Conservation (phyloP, 2,329 filamentous ascomycete genomes). For the Talaromyces sp. region DNA sequence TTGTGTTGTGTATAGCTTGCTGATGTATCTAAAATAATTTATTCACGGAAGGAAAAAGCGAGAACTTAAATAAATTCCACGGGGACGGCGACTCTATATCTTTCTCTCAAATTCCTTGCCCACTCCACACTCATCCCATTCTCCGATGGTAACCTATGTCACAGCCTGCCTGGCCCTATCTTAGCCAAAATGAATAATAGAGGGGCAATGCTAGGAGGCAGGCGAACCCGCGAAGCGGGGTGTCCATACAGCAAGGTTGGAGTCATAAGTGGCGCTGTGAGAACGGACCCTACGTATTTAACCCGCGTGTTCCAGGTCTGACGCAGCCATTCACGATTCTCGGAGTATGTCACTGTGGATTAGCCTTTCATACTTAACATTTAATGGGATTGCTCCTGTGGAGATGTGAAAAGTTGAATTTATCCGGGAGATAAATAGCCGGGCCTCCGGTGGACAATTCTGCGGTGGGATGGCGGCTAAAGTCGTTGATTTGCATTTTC, state of each 20-base stretch:
- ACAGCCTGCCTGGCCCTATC: background rate
- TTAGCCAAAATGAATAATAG: slow-evolving; percentile 7
- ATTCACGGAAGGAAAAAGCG: background rate
- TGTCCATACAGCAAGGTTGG: background rate
- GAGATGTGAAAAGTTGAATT: background rate
- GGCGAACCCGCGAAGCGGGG: slow-evolving; percentile 6
- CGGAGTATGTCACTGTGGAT: background rate
- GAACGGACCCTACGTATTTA: background rate
- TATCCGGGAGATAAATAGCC: slow-evolving; percentile 1
- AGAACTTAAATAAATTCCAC: background rate
- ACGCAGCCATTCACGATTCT: background rate
- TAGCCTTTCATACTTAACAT: too few relatives aligned
- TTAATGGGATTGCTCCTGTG: background rate
- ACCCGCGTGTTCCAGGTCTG: background rate
- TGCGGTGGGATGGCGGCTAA: background rate
- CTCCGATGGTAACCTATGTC: background rate
- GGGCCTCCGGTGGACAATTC: background rate
- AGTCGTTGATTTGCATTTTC: background rate
- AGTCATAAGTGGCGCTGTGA: background rate
- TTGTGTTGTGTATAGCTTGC: background rate
- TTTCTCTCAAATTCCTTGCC: background rate
- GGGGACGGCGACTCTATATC: slow-evolving; percentile 1
- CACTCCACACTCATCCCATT: slow-evolving; percentile 2
- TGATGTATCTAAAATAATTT: background rate
- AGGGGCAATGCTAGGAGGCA: slow-evolving; percentile 2